A percentile compares a stretch with the other conserved stretches of the same genome.
These are phyloP conservation scores for Globisporangium abappressorium DNA, from an alignment of 352 stramenopile species.

Conservation along the genomic window DNA sequence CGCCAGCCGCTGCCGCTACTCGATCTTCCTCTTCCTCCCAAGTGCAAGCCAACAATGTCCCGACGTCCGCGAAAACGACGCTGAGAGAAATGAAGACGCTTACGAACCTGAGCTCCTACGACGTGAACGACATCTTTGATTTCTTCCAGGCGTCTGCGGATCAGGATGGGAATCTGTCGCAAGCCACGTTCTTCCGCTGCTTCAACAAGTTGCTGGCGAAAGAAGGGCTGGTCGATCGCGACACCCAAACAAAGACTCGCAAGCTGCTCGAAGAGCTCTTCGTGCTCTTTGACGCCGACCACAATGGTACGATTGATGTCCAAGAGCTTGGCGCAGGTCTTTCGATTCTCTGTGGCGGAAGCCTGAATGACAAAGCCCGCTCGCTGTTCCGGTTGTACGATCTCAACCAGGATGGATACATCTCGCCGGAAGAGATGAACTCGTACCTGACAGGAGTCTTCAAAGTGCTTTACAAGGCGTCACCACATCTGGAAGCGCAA, in stretches of 20 bases:
- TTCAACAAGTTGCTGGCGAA: conserved; percentile 80
- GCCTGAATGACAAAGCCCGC: conserved; percentile 59
- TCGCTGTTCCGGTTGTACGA: conserved; percentile 86
- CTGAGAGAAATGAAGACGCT: conserved; percentile 76
- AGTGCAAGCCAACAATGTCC: conserved; percentile 5
- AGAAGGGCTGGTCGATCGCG: conserved; percentile 30
- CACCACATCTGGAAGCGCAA: conserved; percentile 48
- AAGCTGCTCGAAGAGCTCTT: conserved; percentile 73
- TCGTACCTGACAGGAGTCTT: conserved; percentile 83
- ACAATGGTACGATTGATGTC: conserved; percentile 79
- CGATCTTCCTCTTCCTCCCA: conserved; percentile 4
- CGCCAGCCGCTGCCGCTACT: neutral
- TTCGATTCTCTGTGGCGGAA: conserved; percentile 86
- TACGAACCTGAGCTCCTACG: conserved; percentile 78
- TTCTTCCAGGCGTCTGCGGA: conserved; percentile 80
- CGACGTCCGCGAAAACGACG: conserved; percentile 23
- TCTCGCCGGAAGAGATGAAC: conserved; percentile 82
- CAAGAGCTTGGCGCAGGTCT: conserved; percentile 83
- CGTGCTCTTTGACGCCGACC: conserved; percentile 77
- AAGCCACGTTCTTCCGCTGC: conserved; percentile 73
- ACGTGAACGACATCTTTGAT: conserved; percentile 86
- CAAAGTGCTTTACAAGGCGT: conserved; percentile 85
- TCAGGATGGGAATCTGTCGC: conserved; percentile 51
- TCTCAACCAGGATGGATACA: conserved; percentile 75
- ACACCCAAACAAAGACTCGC: conserved; percentile 41